Percentiles rank a stretch among this genome's conserved stretches.
Conservation (phyloP, 306 rosid genomes). For the Malus asiatica region DNA sequence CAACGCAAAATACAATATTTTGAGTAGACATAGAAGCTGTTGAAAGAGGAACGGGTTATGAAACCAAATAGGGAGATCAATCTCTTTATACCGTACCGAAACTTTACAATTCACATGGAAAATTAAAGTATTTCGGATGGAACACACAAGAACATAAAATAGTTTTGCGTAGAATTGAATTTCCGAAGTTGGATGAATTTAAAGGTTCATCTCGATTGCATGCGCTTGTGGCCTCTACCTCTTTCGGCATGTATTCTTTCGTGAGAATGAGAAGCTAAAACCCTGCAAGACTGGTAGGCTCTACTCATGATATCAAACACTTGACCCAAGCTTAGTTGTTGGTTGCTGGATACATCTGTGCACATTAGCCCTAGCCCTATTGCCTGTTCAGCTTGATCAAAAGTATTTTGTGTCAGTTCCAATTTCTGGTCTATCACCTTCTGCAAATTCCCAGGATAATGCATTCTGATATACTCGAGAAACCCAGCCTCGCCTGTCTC, state of each 20-base stretch:
- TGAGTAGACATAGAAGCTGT: neutral
- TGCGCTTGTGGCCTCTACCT: constrained; percentile 19
- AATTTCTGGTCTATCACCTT: constrained; percentile 41
- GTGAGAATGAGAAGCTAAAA: constrained; percentile 19
- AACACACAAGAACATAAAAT: neutral
- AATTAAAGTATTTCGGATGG: neutral
- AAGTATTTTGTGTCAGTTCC: constrained; percentile 26
- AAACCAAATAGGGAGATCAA: neutral
- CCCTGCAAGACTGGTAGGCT: constrained; percentile 30
- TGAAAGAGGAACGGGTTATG: neutral
- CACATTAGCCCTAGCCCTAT: constrained; percentile 44
- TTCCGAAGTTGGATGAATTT: neutral
- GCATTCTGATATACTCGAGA: constrained; percentile 31
- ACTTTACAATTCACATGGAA: neutral
- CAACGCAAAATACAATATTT: neutral
- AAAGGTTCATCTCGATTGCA: constrained; percentile 14
- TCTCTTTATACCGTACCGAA: neutral
- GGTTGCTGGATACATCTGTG: constrained; percentile 34
- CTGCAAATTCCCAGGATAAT: constrained; percentile 32
- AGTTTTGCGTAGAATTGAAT: neutral
- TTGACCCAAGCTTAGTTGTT: constrained; percentile 21
- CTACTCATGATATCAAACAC: constrained; percentile 28
- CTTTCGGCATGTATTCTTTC: constrained; percentile 28
- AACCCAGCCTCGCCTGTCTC: constrained; percentile 30
- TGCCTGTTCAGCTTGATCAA: constrained; percentile 31